Evolutionary conservation across 768 basidiomycete genomes (phyloP).

Genomic region (Lyophyllum decastes): DNA sequence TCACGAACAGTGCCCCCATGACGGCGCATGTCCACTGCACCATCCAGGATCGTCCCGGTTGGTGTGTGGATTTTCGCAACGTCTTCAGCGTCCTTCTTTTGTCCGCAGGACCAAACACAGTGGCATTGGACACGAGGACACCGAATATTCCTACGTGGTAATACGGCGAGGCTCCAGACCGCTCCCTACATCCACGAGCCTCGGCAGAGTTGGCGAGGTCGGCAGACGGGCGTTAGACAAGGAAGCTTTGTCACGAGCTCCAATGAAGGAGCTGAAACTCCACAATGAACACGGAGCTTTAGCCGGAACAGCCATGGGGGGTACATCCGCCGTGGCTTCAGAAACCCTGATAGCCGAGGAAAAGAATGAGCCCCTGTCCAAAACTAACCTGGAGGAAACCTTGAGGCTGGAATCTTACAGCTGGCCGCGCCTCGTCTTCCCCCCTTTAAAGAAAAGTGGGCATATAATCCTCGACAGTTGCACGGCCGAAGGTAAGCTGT

Average conservation of each 20-base stretch:
- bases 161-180: slow-evolving; percentile 81
- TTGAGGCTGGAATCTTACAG: slow-evolving; percentile 75
- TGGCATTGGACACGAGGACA: slow-evolving; percentile 81
- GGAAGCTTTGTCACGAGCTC: slow-evolving; percentile 24
- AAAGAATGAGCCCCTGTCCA: slow-evolving; percentile 14
- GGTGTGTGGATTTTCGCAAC: slow-evolving; percentile 84
- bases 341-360: slow-evolving; percentile 12
- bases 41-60: slow-evolving; percentile 51
- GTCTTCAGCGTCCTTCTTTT: slow-evolving; percentile 84
- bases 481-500: slow-evolving; percentile 66
- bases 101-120: slow-evolving; percentile 88
- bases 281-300: slow-evolving; percentile 31
- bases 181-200: slow-evolving; percentile 28
- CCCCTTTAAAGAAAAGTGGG: slow-evolving; percentile 90
- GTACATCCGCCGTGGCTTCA: slow-evolving; percentile 2
- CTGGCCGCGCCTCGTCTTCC: slow-evolving; percentile 91
- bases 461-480: slow-evolving; percentile 93
- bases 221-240: slow-evolving; percentile 46
- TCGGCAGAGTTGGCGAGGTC: slow-evolving; percentile 56
- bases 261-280: slow-evolving; percentile 43
- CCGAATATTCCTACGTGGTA: slow-evolving; percentile 88
- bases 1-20: slow-evolving; percentile 80
- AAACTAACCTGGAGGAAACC: slow-evolving; percentile 45
- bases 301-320: slow-evolving; percentile 10
- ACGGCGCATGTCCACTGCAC: slow-evolving; percentile 78